Conservation (phyloP, 2,329 filamentous ascomycete species). For the Venturia carpophila region DNA sequence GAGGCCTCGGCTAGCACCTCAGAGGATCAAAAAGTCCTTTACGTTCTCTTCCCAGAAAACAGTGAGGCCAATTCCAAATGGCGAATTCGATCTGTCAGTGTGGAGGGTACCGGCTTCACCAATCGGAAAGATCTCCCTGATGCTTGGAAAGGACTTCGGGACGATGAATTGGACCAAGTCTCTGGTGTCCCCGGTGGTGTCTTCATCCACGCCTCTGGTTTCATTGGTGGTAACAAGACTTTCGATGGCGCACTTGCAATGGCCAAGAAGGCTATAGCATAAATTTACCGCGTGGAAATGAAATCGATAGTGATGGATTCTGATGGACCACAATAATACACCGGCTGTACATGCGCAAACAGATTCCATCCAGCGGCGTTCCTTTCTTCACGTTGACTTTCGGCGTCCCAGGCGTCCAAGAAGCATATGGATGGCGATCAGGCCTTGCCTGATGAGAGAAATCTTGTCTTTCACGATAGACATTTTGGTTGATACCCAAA, state of each 20-base stretch:
- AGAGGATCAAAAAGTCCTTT: conserved; percentile 51
- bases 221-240: conserved; percentile 92
- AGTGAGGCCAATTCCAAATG: conserved; percentile 70
- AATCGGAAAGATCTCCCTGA: conserved; percentile 88
- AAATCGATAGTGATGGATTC: no score
- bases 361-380: not conserved
- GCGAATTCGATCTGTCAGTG: conserved; percentile 88
- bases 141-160: conserved; percentile 83
- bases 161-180: conserved; percentile 71
- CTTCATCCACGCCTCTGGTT: conserved; percentile 90
- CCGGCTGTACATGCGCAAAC: no score
- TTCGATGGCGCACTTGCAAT: conserved; percentile 82
- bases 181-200: conserved; percentile 65
- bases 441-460: not conserved
- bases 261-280: conserved; percentile 67
- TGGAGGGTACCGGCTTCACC: conserved; percentile 75
- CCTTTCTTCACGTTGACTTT: not conserved
- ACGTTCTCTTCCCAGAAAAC: conserved; percentile 87
- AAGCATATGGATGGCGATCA: not conserved
- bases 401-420: not conserved
- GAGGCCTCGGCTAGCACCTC: conserved; percentile 51
- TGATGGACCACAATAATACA: no score
- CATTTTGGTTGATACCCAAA: conserved; percentile 11
- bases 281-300: conserved; percentile 25
- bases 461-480: not conserved